Percentiles rank a stretch among this genome's conserved stretches.
Conservation (phyloP, 1,284 basidiomycete species). For the Pseudozyma flocculosa region DNA sequence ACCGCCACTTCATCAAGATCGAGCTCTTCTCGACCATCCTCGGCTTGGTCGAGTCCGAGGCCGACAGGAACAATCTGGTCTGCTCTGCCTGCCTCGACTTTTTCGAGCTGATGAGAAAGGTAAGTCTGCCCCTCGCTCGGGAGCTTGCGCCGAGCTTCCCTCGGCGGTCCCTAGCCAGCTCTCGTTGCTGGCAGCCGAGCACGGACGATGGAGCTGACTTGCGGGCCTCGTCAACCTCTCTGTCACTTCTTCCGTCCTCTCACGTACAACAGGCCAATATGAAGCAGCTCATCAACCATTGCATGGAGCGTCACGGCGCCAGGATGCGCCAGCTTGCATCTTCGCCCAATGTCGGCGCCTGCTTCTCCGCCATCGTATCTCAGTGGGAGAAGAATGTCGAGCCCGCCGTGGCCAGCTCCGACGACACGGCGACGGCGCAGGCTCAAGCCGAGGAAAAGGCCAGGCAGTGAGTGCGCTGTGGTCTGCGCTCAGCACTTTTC, state of each 20-base stretch:
- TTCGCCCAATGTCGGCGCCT: conserved; percentile 66
- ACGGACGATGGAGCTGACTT: too few relatives aligned
- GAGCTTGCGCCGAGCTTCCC: conserved; percentile 6
- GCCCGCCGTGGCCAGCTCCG: conserved; percentile 4
- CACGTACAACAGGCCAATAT: conserved; percentile 90
- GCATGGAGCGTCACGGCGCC: conserved; percentile 75
- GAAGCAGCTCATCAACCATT: conserved; percentile 77
- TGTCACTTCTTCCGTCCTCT: too few relatives aligned
- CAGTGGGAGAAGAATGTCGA: conserved; percentile 91
- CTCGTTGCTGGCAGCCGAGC: too few relatives aligned
- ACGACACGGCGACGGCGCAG: neutral
- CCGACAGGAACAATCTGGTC: conserved; percentile 83
- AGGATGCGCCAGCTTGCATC: conserved; percentile 70
- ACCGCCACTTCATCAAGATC: conserved; percentile 79
- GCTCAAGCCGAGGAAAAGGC: conserved; percentile 15
- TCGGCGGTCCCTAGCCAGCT: neutral
- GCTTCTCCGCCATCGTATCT: conserved; percentile 72
- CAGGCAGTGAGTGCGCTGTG: conserved; percentile 1
- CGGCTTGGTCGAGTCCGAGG: conserved; percentile 77
- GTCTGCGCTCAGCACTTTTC: neutral
- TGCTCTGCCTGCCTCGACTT: conserved; percentile 93
- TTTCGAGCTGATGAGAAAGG: conserved; percentile 78
- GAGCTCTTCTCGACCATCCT: conserved; percentile 81
- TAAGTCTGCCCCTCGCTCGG: conserved; percentile 4
- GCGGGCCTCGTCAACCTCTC: too few relatives aligned